phyloP scores from a whole-genome alignment of 371 early-diverging fungal genomes.

The Zychaea mexicana region DNA sequence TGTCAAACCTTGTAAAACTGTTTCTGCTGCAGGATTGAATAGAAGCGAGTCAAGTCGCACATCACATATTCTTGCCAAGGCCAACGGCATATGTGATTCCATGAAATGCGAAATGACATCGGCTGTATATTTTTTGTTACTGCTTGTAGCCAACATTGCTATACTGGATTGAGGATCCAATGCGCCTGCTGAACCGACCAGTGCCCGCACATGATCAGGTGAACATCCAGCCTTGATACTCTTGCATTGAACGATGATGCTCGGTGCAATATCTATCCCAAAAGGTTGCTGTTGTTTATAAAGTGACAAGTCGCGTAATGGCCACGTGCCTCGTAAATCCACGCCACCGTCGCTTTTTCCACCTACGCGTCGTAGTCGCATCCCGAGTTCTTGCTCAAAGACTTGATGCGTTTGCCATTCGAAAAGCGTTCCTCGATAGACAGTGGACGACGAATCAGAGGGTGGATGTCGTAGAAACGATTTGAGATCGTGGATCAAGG shows the following conservation, averaged over 20 bases:
- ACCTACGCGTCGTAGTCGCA: conserved; percentile 40
- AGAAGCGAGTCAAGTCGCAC: conserved; percentile 30
- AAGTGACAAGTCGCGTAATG: background rate
- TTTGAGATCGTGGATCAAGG: background rate
- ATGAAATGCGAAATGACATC: conserved; percentile 32
- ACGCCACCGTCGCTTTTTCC: conserved; percentile 46
- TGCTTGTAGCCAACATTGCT: conserved; percentile 33
- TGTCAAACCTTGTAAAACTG: conserved; percentile 16
- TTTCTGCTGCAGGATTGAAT: conserved; percentile 34
- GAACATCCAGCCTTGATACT: conserved; percentile 40
- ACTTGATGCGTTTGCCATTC: conserved; percentile 40
- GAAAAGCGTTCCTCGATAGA: conserved; percentile 41
- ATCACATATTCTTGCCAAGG: conserved; percentile 31
- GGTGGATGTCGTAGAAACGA: background rate
- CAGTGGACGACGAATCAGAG: background rate
- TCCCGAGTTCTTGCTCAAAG: conserved; percentile 24
- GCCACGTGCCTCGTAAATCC: conserved; percentile 45
- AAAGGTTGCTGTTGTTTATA: background rate
- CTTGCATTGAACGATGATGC: conserved; percentile 37
- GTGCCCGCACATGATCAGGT: conserved; percentile 41
- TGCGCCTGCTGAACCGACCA: conserved; percentile 37
- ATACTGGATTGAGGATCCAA: conserved; percentile 12
- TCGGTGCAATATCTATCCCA: too few relatives aligned
- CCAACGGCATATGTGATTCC: conserved; percentile 30
- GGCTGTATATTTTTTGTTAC: conserved; percentile 27